phyloP scores from a whole-genome alignment of 257 asterid genomes.

The Rhazya stricta region DNA sequence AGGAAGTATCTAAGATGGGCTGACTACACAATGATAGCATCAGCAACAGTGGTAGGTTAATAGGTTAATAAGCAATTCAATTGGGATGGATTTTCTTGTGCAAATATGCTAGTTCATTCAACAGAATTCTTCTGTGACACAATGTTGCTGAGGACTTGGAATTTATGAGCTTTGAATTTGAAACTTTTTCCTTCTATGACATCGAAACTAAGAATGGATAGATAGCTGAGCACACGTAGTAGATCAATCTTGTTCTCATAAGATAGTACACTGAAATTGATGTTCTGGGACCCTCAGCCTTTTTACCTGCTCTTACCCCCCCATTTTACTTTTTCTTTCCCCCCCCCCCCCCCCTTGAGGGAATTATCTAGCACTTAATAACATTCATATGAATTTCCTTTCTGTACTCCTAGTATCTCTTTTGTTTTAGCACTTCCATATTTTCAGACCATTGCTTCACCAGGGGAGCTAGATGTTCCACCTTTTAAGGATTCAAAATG shows the following conservation, averaged over 20 bases:
- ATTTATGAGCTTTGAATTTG: background rate
- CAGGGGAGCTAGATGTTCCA: no score
- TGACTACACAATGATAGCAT: conserved; percentile 95
- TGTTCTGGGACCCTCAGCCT: background rate
- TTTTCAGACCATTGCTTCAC: background rate
- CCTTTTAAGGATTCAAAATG: no score
- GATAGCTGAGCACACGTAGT: background rate
- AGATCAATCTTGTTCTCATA: background rate
- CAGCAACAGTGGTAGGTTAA: conserved; percentile 47
- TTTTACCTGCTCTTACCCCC: background rate
- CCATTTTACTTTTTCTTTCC: no score
- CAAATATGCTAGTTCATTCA: background rate
- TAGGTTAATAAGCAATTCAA: background rate
- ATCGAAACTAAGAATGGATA: background rate
- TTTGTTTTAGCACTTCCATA: background rate
- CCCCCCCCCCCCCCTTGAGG: no score
- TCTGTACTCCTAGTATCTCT: background rate
- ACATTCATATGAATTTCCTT: background rate
- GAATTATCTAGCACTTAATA: background rate
- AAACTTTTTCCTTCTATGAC: background rate
- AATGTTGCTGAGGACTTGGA: background rate
- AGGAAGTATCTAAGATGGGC: conserved; percentile 96
- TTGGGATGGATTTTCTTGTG: background rate
- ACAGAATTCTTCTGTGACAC: background rate
- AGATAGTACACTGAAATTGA: background rate